Percentiles rank a stretch among this genome's conserved stretches.
phyloP scores from a whole-genome alignment of 1,284 basidiomycete species.

The Leccinum griseonigrum region DNA sequence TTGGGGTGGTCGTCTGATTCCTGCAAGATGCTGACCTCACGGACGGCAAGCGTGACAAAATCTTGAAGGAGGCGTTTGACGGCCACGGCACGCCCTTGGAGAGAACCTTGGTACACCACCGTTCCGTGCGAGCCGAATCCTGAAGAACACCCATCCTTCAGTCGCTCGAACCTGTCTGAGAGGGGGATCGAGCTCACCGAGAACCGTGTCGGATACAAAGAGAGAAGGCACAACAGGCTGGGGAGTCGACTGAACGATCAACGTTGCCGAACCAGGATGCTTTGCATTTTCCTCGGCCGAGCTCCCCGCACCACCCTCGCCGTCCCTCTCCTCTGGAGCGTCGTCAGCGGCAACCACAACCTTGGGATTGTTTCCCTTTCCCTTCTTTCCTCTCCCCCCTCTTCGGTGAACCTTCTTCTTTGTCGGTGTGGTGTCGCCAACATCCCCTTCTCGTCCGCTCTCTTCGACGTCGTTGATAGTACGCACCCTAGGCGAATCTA shows the following conservation, averaged over 20 bases:
- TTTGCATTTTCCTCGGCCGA: slow-evolving; percentile 12
- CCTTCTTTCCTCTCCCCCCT: slow-evolving; percentile 50
- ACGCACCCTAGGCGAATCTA: slow-evolving; percentile 10
- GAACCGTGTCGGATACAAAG: slow-evolving; percentile 73
- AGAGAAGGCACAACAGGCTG: slow-evolving; percentile 38
- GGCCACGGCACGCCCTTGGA: slow-evolving; percentile 94
- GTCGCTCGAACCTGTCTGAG: background rate
- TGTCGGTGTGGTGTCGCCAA: slow-evolving; percentile 41
- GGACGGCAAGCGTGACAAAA: slow-evolving; percentile 92
- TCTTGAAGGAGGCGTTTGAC: slow-evolving; percentile 95
- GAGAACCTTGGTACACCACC: slow-evolving; percentile 89
- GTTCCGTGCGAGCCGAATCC: slow-evolving; percentile 97
- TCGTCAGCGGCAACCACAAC: slow-evolving; percentile 35
- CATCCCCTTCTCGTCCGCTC: slow-evolving; percentile 56
- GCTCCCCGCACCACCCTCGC: slow-evolving; percentile 9
- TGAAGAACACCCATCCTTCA: slow-evolving; percentile 29
- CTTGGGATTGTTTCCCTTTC: slow-evolving; percentile 35
- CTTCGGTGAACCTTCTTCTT: slow-evolving; percentile 40
- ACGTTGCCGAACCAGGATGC: slow-evolving; percentile 7
- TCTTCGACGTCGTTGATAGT: slow-evolving; percentile 45
- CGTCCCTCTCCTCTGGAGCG: slow-evolving; percentile 26
- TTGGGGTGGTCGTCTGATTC: slow-evolving; percentile 98
- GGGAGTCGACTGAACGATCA: slow-evolving; percentile 27
- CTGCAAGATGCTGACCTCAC: slow-evolving; percentile 93
- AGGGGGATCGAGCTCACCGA: slow-evolving; percentile 52